These are phyloP conservation scores for Arctium minus DNA, from an alignment of 129 eudicot species.

Conservation along the genomic window DNA sequence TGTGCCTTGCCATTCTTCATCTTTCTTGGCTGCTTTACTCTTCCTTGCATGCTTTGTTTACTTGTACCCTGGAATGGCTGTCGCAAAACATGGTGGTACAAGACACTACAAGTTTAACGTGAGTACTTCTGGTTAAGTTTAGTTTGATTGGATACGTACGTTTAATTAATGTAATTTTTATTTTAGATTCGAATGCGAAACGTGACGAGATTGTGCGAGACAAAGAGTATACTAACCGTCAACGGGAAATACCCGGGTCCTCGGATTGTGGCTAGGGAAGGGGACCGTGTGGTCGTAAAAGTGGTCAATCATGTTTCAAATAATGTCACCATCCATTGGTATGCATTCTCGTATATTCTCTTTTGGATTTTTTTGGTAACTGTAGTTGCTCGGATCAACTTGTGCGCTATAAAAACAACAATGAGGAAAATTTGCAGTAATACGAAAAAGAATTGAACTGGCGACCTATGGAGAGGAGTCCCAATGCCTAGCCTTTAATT, in stretches of 20 bases:
- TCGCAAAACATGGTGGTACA: conserved; percentile 31
- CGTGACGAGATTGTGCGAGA: conserved; percentile 57
- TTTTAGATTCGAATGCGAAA: conserved; percentile 53
- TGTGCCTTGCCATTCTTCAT: neutral
- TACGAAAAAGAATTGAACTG: no score
- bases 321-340: conserved; percentile 68
- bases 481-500: neutral
- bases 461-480: neutral
- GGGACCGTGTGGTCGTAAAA: conserved; percentile 50
- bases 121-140: neutral
- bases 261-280: conserved; percentile 56
- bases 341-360: neutral
- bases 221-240: conserved; percentile 55
- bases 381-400: neutral
- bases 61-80: conserved; percentile 22
- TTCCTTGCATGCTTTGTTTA: conserved; percentile 22
- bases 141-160: neutral
- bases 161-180: neutral
- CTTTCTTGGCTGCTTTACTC: conserved; percentile 25
- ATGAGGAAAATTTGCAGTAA: no score
- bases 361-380: neutral
- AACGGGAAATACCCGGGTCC: conserved; percentile 65
- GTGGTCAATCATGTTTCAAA: conserved; percentile 55
- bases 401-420: neutral
- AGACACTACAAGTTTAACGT: conserved; percentile 60